phyloP scores from a whole-genome alignment of 306 rosid species.

The Vigna nakashimae region DNA sequence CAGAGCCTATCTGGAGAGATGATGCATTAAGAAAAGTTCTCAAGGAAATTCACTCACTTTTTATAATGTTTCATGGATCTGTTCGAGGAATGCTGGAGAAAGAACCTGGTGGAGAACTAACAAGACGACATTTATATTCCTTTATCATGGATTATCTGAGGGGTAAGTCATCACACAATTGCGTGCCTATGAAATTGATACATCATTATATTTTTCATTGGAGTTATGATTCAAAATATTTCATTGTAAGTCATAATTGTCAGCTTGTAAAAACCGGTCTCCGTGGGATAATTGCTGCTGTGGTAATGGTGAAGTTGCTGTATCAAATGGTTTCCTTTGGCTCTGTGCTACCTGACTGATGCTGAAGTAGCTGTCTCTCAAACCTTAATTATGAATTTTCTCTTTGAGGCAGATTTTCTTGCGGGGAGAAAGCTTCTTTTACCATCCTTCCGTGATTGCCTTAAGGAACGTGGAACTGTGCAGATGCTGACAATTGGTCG shows the following conservation, averaged over 20 bases:
- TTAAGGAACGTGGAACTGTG: conserved; percentile 93
- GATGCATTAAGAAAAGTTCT: conserved; percentile 86
- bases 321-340: conserved; percentile 74
- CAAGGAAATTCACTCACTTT: conserved; percentile 86
- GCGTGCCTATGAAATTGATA: conserved; percentile 36
- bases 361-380: conserved; percentile 80
- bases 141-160: conserved; percentile 92
- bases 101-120: conserved; percentile 80
- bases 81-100: conserved; percentile 82
- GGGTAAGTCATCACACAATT: conserved; percentile 67
- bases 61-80: conserved; percentile 88
- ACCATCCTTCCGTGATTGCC: conserved; percentile 88
- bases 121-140: conserved; percentile 79
- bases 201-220: conserved; percentile 40
- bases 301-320: conserved; percentile 96
- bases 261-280: conserved; percentile 93
- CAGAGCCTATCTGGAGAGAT: conserved; percentile 79
- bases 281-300: conserved; percentile 90
- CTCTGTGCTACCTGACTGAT: conserved; percentile 69
- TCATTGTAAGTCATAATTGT: conserved; percentile 96
- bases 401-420: conserved; percentile 94
- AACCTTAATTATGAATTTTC: conserved; percentile 65
- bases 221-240: conserved; percentile 65
- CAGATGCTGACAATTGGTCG: conserved; percentile 92
- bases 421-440: conserved; percentile 80